phyloP scores from a whole-genome alignment of 192 early-diverging fungal genomes.

The Mortierella claussenii region DNA sequence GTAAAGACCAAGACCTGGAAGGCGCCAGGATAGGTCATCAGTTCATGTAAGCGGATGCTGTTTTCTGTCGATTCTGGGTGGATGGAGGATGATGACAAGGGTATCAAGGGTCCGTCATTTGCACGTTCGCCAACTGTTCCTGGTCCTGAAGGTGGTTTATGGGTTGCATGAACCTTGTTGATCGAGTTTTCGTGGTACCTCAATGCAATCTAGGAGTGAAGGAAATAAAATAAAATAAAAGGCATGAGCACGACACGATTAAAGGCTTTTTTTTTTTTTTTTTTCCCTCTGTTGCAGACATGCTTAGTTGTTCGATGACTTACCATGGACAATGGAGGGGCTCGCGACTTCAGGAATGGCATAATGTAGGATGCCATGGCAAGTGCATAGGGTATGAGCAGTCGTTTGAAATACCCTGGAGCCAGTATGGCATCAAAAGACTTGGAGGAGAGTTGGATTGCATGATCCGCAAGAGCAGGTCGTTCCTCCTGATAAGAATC shows the following conservation, averaged over 20 bases:
- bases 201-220: constrained; percentile 10
- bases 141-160: background rate
- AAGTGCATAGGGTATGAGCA: background rate
- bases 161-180: background rate
- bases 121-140: constrained; percentile 6
- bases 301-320: too few relatives aligned
- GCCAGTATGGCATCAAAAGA: background rate
- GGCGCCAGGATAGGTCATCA: background rate
- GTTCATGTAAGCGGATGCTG: constrained; percentile 5
- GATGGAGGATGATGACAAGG: too few relatives aligned
- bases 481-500: constrained; percentile 55
- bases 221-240: background rate
- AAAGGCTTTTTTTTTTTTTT: background rate
- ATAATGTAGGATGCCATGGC: background rate
- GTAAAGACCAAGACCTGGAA: constrained; percentile 28
- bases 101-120: constrained; percentile 6
- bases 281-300: too few relatives aligned
- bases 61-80: background rate
- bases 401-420: background rate
- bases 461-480: constrained; percentile 2
- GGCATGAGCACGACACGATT: background rate
- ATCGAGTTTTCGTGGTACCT: constrained; percentile 12
- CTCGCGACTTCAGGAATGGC: background rate
- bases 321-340: constrained; percentile 18
- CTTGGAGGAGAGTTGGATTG: constrained; percentile 4